These are phyloP conservation scores for Trichoderma sp. DNA, from an alignment of 2,329 filamentous ascomycete species.

Conservation along the genomic window DNA sequence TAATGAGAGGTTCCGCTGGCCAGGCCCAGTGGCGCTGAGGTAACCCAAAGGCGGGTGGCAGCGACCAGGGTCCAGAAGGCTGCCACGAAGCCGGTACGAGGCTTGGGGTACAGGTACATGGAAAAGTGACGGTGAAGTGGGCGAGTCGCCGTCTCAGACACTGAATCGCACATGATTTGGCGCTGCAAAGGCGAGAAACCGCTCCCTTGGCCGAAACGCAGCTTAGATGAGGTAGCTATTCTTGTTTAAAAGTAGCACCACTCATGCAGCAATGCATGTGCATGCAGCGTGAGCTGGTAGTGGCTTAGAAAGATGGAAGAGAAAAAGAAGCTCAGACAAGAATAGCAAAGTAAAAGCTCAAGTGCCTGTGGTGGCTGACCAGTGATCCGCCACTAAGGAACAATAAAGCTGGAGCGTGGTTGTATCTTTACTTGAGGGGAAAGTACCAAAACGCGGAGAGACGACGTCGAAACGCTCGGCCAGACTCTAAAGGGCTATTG, in stretches of 20 bases:
- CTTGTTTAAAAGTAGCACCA: neutral
- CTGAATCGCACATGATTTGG: neutral
- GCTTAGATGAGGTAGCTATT: neutral
- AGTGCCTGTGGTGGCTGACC: neutral
- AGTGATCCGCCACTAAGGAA: neutral
- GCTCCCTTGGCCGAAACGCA: neutral
- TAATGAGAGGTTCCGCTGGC: conserved; percentile 12
- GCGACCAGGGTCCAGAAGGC: conserved; percentile 5
- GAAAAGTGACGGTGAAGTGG: neutral
- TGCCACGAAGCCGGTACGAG: conserved; percentile 2
- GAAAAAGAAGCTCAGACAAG: neutral
- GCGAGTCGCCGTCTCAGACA: neutral
- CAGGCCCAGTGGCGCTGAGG: conserved; percentile 14
- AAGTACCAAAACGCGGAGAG: conserved; percentile 14
- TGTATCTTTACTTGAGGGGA: neutral
- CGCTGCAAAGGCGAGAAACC: neutral
- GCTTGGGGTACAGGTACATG: conserved; percentile 4
- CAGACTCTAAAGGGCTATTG: neutral
- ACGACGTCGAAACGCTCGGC: conserved; percentile 14
- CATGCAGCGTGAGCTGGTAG: neutral
- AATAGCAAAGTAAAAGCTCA: neutral
- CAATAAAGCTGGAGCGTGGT: neutral
- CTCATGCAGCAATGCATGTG: neutral
- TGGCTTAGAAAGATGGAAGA: neutral
- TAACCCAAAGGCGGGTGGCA: conserved; percentile 11